Evolutionary conservation across 108 stramenopile species (phyloP), one percentile per base, ranked within the genome.

Genomic region (Poteriospumella lacustris): DNA sequence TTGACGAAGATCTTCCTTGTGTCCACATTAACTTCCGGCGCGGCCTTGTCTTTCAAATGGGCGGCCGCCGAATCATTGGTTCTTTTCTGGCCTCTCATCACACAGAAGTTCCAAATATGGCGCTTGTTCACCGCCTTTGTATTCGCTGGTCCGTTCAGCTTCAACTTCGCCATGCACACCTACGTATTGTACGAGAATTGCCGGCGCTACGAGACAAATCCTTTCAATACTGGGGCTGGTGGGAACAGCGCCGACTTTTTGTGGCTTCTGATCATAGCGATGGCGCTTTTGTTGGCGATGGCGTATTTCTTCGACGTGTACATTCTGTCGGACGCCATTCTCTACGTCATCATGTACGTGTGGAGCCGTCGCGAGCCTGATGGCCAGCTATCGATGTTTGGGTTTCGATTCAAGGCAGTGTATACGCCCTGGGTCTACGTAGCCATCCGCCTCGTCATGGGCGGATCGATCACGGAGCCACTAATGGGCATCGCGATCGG

Each of bases 181-280:
- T 38, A 5, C n/a, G 19, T 24, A n/a, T 15, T 12, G 47, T 70
- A 81, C 59, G n/a, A 58, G 75, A 59, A 70, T 40, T 75, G 62
- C 67, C 33, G 31, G 44, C 78, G 85, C 39, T 86, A 86, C 58
- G 85, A 86, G 62, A 59, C 42, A 33, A 81, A 83, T 31, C 81
- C 84, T 9, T 86, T 84, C 84, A 82, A 79, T 83, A 86, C 67
- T 34, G 85, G 85, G 33, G 85, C 83, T n/a, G 84, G 85, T 12
- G 85, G 84, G 1, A 73, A 44, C 19, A 81, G 76, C 39, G 82
- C 85, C 1, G 85, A 86, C 79, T 86, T 75, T 43, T 42, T 79
- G 42, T 69, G 38, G 42, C 79, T 86, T 80, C 84, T 86, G n/a
- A 29, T 79, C 9, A 81, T 86, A 38, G 79, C 81, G 19, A 52